These are phyloP conservation scores for Microdochium paspali DNA, from an alignment of 2,329 filamentous ascomycete genomes.

Conservation along the genomic window DNA sequence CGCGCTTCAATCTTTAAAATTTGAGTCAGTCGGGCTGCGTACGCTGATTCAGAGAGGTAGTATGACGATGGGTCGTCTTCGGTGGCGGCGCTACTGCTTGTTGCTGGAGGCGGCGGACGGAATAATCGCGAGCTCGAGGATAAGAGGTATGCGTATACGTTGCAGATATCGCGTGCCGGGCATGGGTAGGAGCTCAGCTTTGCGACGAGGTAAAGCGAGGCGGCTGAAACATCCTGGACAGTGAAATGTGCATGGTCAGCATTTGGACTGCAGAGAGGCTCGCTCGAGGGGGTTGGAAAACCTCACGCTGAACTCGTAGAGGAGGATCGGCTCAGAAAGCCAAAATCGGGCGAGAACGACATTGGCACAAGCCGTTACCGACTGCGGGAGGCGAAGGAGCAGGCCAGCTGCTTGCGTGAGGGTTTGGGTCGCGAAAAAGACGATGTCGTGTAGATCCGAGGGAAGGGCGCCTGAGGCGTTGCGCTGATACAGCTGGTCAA, in stretches of 20 bases:
- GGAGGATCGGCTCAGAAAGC: conserved; percentile 48
- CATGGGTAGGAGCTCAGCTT: conserved; percentile 74
- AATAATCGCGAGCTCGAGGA: conserved; percentile 50
- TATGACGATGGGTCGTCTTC: conserved; percentile 41
- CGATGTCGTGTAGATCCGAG: conserved; percentile 58
- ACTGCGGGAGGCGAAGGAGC: conserved; percentile 75
- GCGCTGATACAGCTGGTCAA: conserved; percentile 56
- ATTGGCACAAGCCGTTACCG: conserved; percentile 76
- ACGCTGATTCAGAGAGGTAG: conserved; percentile 65
- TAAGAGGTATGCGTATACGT: conserved; percentile 75
- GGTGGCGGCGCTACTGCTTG: conserved; percentile 14
- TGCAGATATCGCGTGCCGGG: conserved; percentile 70
- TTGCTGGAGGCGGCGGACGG: conserved; percentile 22
- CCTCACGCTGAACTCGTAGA: conserved; percentile 47
- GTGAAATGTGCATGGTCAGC: conserved; percentile 2
- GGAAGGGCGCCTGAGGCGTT: conserved; percentile 50
- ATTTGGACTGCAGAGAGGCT: neutral
- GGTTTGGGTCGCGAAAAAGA: conserved; percentile 62
- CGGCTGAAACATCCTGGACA: conserved; percentile 67
- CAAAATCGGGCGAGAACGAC: conserved; percentile 77
- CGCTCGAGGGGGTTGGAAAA: neutral
- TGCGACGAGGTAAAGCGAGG: conserved; percentile 68
- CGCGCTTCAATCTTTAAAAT: conserved; percentile 69
- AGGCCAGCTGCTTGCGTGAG: conserved; percentile 73
- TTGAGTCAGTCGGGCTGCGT: conserved; percentile 51